Evolutionary conservation across 2,329 filamentous ascomycete genomes (phyloP).

Genomic region (Phialophora expanda): DNA sequence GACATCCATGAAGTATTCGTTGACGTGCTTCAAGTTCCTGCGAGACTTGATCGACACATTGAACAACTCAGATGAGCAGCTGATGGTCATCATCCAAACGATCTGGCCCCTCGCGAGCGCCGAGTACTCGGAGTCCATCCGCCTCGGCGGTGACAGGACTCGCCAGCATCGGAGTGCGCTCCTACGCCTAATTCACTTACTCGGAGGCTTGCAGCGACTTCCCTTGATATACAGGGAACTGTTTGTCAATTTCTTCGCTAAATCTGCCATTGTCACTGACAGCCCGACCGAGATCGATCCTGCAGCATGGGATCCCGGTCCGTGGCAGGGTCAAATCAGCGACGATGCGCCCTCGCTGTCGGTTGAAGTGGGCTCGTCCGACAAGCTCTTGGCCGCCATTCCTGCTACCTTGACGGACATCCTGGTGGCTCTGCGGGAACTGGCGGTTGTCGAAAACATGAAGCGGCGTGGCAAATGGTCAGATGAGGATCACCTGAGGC

Average conservation of each 20-base stretch:
- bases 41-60: constrained; percentile 5
- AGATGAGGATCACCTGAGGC: constrained; percentile 15
- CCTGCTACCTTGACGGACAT: neutral
- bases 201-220: constrained; percentile 1
- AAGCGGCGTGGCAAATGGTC: constrained; percentile 9
- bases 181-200: neutral
- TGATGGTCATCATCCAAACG: constrained; percentile 11
- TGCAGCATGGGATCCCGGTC: constrained; percentile 15
- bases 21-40: constrained; percentile 12
- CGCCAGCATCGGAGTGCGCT: constrained; percentile 7
- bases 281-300: constrained; percentile 11
- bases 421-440: constrained; percentile 7
- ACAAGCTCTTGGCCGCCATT: neutral
- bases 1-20: constrained; percentile 11
- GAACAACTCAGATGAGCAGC: constrained; percentile 15
- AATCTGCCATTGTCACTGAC: constrained; percentile 13
- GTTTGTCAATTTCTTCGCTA: constrained; percentile 17
- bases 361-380: neutral
- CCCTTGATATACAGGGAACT: constrained; percentile 15
- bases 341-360: neutral
- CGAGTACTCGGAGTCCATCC: constrained; percentile 16
- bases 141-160: constrained; percentile 7
- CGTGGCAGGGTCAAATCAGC: constrained; percentile 1
- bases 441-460: constrained; percentile 8
- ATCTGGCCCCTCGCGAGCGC: constrained; percentile 17